phyloP scores from a whole-genome alignment of 129 eudicot genomes.

The Oenanthe sinensis region DNA sequence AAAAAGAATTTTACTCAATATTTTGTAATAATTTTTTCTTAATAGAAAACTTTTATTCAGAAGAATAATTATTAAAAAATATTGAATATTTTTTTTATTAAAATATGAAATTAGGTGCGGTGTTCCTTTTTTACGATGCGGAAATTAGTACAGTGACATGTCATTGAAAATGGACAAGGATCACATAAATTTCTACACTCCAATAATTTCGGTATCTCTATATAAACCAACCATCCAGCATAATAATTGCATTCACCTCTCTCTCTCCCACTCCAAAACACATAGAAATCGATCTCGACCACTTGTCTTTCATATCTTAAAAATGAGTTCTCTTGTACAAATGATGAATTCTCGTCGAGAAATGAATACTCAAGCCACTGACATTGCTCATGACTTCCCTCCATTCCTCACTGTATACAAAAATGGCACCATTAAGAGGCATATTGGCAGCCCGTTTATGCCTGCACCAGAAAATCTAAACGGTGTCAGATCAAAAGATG shows the following conservation, averaged over 20 bases:
- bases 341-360: not conserved
- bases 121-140: too few species aligned
- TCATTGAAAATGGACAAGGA: too few species aligned
- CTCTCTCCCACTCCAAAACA: not conserved
- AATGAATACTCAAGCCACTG: not conserved
- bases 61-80: too few species aligned
- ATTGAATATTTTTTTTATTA: too few species aligned
- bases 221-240: not conserved
- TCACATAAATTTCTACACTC: not conserved
- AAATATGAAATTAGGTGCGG: too few species aligned
- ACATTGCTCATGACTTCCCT: slow-evolving; percentile 1
- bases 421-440: slow-evolving; percentile 27
- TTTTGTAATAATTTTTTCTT: too few species aligned
- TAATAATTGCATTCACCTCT: not conserved
- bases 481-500: slow-evolving; percentile 43
- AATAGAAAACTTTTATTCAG: too few species aligned
- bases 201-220: not conserved
- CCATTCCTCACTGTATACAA: slow-evolving; percentile 27
- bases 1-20: too few species aligned
- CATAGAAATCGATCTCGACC: not conserved
- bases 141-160: too few species aligned
- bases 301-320: not conserved
- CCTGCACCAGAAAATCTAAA: slow-evolving; percentile 22
- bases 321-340: not conserved
- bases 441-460: not conserved